These are phyloP conservation scores for Fraxinus greggii DNA, from an alignment of 305 asterid species.

Conservation along the genomic window DNA sequence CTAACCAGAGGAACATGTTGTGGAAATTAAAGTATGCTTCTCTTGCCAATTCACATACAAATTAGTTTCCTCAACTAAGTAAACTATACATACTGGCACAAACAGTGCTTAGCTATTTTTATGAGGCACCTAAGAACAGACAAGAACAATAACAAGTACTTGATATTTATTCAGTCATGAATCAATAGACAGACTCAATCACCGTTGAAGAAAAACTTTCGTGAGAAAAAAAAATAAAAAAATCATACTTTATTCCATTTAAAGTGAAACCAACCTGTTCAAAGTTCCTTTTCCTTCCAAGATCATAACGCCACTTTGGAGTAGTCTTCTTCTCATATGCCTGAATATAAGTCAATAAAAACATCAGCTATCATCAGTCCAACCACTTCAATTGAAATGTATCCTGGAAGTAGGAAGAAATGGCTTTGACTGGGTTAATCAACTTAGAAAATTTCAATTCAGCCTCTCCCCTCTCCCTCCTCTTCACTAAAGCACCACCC, in stretches of 20 bases:
- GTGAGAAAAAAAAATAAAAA: not conserved
- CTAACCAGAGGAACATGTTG: not conserved
- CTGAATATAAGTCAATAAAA: constrained; percentile 29
- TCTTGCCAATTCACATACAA: not conserved
- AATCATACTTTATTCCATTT: not conserved
- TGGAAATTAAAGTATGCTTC: not conserved
- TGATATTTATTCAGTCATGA: not conserved
- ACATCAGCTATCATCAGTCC: constrained; percentile 9
- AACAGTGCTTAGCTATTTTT: not conserved
- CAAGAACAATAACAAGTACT: not conserved
- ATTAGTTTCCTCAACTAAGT: not conserved
- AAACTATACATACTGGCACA: not conserved
- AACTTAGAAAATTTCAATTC: not conserved
- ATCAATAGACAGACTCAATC: not conserved
- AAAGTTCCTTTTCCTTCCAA: constrained; percentile 59
- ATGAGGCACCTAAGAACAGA: not conserved
- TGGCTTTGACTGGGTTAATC: not conserved
- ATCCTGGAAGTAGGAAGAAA: not conserved
- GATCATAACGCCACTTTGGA: constrained; percentile 61
- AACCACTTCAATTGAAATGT: not conserved
- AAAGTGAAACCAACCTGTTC: constrained; percentile 46
- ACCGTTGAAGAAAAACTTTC: not conserved
- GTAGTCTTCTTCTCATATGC: constrained; percentile 61
- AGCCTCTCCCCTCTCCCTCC: not conserved
- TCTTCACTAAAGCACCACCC: not conserved